phyloP scores from a whole-genome alignment of 257 asterid species.

The Schizonepeta tenuifolia region DNA sequence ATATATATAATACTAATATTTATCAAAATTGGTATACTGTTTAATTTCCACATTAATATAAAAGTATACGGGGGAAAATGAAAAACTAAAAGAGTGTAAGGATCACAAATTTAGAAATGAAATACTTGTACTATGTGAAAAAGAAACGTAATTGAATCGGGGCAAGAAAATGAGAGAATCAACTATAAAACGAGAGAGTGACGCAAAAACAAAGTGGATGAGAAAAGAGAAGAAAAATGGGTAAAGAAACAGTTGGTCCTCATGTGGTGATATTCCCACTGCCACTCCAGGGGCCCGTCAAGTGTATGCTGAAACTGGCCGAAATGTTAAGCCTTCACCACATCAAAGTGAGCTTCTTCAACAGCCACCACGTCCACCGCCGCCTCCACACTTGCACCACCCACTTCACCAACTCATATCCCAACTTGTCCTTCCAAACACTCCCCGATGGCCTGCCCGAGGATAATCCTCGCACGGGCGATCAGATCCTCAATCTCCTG shows the following conservation, averaged over 20 bases:
- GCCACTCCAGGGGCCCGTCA: conserved; percentile 73
- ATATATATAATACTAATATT: too few relatives aligned
- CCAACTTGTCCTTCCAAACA: conserved; percentile 40
- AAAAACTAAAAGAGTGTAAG: too few relatives aligned
- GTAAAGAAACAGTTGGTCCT: conserved; percentile 25
- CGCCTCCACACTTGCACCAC: conserved; percentile 38
- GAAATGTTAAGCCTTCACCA: conserved; percentile 45
- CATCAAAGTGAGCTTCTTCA: conserved; percentile 62
- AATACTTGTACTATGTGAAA: too few relatives aligned
- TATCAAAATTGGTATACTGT: too few relatives aligned
- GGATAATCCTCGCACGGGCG: conserved; percentile 49
- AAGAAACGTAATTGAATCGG: too few relatives aligned
- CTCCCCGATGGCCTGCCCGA: conserved; percentile 65
- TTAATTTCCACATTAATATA: too few relatives aligned
- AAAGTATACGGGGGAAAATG: too few relatives aligned
- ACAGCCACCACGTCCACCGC: conserved; percentile 55
- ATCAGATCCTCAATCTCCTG: conserved; percentile 37
- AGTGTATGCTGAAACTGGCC: conserved; percentile 64
- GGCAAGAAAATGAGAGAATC: neutral
- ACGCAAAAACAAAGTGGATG: neutral
- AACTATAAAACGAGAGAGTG: neutral
- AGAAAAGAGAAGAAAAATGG: neutral
- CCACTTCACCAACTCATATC: conserved; percentile 39
- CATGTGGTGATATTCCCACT: conserved; percentile 70
- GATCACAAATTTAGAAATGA: too few relatives aligned